Evolutionary conservation across 108 stramenopile genomes (phyloP), one percentile per base, ranked within the genome.

Genomic region (Pseudonitzschia delicatissima): DNA sequence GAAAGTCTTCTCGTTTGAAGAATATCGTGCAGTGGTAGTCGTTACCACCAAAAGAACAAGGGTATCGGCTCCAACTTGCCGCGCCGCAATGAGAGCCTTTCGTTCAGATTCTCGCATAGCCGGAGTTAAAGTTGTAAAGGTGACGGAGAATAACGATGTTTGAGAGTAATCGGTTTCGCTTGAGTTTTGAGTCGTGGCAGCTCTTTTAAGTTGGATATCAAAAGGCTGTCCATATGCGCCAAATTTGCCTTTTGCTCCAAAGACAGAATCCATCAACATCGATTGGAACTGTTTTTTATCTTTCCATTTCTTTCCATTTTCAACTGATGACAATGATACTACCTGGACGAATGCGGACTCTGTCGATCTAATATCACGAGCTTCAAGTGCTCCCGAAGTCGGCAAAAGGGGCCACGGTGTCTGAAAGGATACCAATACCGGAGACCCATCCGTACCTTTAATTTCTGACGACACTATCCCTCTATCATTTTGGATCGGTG

Each of bases 61-160:
- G 32, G 78, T 69, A 9, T 71, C 36, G 50, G 70, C 51, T 4
- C 62, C 83, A 6, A 87, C 77, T 23, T 67, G 53, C 36, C 64
- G 61, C 17, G 70, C 47, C 9, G 69, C 67, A 55, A 92, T 77
- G 37, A 72, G 75, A 0, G 81, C 67, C 68, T 84, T 74, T 13
- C 91, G 85, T 57, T 92, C 91, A 49, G 80, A 82, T 71, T 92
- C 91, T 71, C 86, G 64, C 87, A 88, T 86, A 12, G 77, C 88
- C 45, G 91, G 91, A 9, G 91, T 92, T 11, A 86, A 73, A 21
- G 88, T 76, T 13, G 87, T 88, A 57, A 92, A 92, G 1, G 72
- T 62, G 9, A 85, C 86, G 15, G 52, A 23, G 58, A 72, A 92
- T 36, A 81, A 31, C 28, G 1, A 57, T 45, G 39, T 13, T 35